phyloP scores from a whole-genome alignment of 2,329 filamentous ascomycete genomes.

The Fusarium xyrophilum region DNA sequence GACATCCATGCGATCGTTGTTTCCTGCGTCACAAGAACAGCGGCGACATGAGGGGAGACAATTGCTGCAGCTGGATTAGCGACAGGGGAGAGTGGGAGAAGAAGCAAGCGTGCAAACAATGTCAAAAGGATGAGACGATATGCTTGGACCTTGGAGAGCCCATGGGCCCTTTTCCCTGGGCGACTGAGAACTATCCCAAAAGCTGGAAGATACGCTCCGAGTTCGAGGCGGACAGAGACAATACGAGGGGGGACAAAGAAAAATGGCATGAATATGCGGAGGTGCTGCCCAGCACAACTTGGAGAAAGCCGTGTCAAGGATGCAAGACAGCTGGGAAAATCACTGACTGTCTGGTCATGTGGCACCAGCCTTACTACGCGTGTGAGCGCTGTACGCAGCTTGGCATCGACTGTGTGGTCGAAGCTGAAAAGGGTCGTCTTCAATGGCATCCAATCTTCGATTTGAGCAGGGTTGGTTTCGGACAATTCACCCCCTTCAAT shows the following conservation, averaged over 20 bases:
- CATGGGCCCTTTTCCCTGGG: too few species aligned
- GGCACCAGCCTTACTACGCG: background rate
- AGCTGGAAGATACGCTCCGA: conserved; percentile 3
- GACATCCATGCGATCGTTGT: conserved; percentile 33
- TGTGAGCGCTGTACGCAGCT: conserved; percentile 41
- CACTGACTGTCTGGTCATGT: conserved; percentile 6
- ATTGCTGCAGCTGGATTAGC: conserved; percentile 22
- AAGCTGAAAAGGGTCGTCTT: too few species aligned
- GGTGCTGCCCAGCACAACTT: background rate
- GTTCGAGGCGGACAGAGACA: conserved; percentile 1
- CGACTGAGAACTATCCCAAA: background rate
- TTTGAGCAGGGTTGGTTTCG: conserved; percentile 45
- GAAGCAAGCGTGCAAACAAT: conserved; percentile 1
- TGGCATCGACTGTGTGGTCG: conserved; percentile 42
- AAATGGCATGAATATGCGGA: conserved; percentile 10
- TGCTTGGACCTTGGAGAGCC: conserved; percentile 11
- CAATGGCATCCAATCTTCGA: conserved; percentile 33
- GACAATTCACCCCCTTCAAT: conserved; percentile 39
- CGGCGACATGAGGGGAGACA: background rate
- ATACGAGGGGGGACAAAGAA: background rate
- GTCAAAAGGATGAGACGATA: background rate
- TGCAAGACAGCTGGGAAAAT: background rate
- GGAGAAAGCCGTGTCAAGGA: conserved; percentile 19
- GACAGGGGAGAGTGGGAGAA: conserved; percentile 19
- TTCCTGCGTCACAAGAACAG: background rate